Conservation (phyloP, 2,329 filamentous ascomycete genomes). For the Dactylonectria macrodidyma region DNA sequence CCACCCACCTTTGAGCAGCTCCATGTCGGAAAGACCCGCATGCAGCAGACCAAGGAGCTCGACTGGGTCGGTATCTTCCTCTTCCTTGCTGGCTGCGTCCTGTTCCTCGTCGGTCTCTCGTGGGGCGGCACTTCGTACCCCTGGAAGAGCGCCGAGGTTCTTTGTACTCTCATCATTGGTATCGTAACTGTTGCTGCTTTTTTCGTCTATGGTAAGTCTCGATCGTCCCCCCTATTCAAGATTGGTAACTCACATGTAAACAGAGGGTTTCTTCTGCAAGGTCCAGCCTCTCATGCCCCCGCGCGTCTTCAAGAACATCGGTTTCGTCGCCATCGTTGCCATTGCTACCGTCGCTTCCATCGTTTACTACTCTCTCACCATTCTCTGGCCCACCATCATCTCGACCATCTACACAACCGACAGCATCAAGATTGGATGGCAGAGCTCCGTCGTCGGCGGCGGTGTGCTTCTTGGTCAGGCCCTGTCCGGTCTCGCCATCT, state of each 20-base stretch:
- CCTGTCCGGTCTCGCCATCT: constrained; percentile 53
- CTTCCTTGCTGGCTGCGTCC: constrained; percentile 57
- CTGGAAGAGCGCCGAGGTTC: constrained; percentile 58
- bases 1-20: constrained; percentile 62
- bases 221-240: neutral
- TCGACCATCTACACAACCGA: constrained; percentile 57
- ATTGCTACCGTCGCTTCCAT: constrained; percentile 59
- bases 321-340: constrained; percentile 57
- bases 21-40: constrained; percentile 55
- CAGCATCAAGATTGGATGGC: constrained; percentile 56
- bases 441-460: constrained; percentile 59
- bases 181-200: constrained; percentile 53
- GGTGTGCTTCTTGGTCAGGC: constrained; percentile 59
- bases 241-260: constrained; percentile 14
- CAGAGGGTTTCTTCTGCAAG: constrained; percentile 54
- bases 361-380: constrained; percentile 61
- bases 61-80: constrained; percentile 63
- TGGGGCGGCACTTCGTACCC: constrained; percentile 59
- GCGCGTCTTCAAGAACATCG: constrained; percentile 58
- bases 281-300: constrained; percentile 59
- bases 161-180: constrained; percentile 57
- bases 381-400: constrained; percentile 62
- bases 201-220: constrained; percentile 52
- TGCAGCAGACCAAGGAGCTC: constrained; percentile 58
- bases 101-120: constrained; percentile 61